Evolutionary conservation across 495 filamentous ascomycete genomes (phyloP).

Genomic region (Aspergillus egyptiacus): DNA sequence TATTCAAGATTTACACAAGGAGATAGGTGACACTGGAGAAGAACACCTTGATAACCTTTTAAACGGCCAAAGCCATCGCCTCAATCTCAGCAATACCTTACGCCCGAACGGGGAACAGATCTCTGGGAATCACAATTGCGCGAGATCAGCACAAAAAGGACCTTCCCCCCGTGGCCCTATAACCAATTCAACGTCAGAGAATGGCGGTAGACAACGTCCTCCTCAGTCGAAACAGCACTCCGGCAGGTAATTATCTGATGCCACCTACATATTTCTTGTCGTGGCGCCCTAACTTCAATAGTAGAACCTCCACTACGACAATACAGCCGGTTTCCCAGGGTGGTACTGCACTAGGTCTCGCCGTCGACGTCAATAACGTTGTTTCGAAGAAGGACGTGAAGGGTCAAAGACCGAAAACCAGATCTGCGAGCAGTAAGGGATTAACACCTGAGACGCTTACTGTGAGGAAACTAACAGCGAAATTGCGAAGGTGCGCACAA

Average conservation of each 20-base stretch:
- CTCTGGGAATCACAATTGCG: neutral
- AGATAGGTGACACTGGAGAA: constrained; percentile 22
- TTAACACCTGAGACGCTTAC: neutral
- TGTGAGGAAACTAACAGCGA: neutral
- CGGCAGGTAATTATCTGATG: neutral
- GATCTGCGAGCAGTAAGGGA: neutral
- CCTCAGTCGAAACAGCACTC: neutral
- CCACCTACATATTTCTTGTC: neutral
- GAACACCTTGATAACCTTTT: constrained; percentile 28
- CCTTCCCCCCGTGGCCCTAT: neutral
- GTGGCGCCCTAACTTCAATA: neutral
- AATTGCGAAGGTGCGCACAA: constrained; percentile 2
- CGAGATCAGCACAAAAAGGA: neutral
- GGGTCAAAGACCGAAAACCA: neutral
- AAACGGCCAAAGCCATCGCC: constrained; percentile 35
- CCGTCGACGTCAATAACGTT: constrained; percentile 20
- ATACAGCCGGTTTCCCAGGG: neutral
- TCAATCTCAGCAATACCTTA: constrained; percentile 16
- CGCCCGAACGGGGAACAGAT: constrained; percentile 7
- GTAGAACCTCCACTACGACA: neutral
- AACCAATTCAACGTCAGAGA: neutral
- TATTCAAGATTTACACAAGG: constrained; percentile 24
- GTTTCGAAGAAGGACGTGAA: neutral
- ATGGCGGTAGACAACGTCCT: neutral
- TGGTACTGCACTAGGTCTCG: constrained; percentile 18